Percentiles rank a stretch among this genome's conserved stretches.
phyloP scores from a whole-genome alignment of 768 basidiomycete species.

The Boletus huronensis region DNA sequence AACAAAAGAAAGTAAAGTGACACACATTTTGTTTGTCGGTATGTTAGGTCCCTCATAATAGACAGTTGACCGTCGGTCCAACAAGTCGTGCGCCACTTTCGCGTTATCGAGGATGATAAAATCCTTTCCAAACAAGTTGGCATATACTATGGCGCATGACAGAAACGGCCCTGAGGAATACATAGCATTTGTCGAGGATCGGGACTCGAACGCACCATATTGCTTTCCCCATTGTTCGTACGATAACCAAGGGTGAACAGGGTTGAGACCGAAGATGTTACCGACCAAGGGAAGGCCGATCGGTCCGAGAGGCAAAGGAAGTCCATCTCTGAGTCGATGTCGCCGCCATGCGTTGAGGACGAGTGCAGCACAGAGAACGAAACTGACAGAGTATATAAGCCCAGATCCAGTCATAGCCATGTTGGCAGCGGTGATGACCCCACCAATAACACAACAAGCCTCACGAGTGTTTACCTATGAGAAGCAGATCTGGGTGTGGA shows the following conservation, averaged over 20 bases:
- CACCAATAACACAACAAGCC: too few species aligned
- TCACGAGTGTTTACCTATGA: not conserved
- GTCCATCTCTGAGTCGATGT: slow-evolving; percentile 9
- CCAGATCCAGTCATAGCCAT: not conserved
- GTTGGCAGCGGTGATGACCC: not conserved
- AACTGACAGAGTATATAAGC: slow-evolving; percentile 1
- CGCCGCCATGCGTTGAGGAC: slow-evolving; percentile 14
- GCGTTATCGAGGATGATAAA: slow-evolving; percentile 26
- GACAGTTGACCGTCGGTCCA: slow-evolving; percentile 25
- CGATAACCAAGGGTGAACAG: slow-evolving; percentile 30
- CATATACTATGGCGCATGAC: slow-evolving; percentile 27
- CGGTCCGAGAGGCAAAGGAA: slow-evolving; percentile 49
- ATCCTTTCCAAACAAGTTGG: slow-evolving; percentile 25
- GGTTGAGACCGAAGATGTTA: slow-evolving; percentile 19
- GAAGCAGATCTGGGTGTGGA: not conserved
- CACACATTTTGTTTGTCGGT: slow-evolving; percentile 22
- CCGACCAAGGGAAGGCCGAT: slow-evolving; percentile 39
- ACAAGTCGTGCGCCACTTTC: slow-evolving; percentile 21
- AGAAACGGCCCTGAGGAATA: not conserved
- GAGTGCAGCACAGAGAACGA: slow-evolving; percentile 1
- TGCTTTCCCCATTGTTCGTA: slow-evolving; percentile 33
- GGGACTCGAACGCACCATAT: slow-evolving; percentile 23
- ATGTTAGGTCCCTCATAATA: slow-evolving; percentile 29
- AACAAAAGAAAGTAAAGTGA: not conserved
- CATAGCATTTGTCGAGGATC: not conserved